Evolutionary conservation across 768 basidiomycete genomes (phyloP).

Genomic region (Leccinum rimulosum): DNA sequence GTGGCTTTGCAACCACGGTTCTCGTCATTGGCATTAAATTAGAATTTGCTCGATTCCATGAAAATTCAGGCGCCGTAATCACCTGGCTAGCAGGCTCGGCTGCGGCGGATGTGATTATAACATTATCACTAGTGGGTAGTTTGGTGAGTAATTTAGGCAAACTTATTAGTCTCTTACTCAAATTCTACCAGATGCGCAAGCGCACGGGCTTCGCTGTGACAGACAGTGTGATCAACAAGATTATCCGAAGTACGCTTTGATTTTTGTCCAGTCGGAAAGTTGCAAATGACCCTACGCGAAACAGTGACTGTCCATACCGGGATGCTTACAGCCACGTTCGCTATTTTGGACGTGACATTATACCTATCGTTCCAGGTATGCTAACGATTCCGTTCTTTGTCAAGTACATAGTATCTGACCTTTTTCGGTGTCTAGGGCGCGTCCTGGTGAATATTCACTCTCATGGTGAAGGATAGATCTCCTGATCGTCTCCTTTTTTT

Average conservation of each 20-base stretch:
- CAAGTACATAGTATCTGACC: not conserved
- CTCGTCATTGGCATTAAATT: slow-evolving; percentile 28
- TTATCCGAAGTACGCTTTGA: slow-evolving; percentile 36
- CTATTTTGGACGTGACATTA: slow-evolving; percentile 19
- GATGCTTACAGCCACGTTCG: slow-evolving; percentile 12
- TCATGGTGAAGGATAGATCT: not conserved
- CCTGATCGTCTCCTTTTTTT: not conserved
- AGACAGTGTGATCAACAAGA: slow-evolving; percentile 37
- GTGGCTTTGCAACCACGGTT: slow-evolving; percentile 34
- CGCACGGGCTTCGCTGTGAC: slow-evolving; percentile 43
- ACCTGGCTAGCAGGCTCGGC: slow-evolving; percentile 43
- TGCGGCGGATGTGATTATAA: slow-evolving; percentile 42
- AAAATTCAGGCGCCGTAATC: slow-evolving; percentile 34
- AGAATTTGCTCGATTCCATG: slow-evolving; percentile 33
- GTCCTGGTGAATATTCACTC: slow-evolving; percentile 20
- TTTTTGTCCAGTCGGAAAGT: not conserved
- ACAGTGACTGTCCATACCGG: slow-evolving; percentile 33
- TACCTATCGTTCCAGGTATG: slow-evolving; percentile 21
- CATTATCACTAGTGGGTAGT: slow-evolving; percentile 40
- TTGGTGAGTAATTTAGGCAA: slow-evolving; percentile 30
- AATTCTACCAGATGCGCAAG: slow-evolving; percentile 31
- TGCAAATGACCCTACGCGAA: not conserved
- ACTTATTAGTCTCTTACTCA: not conserved
- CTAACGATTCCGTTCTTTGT: not conserved
- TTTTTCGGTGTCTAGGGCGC: slow-evolving; percentile 5